Conservation (phyloP, 192 early-diverging fungal genomes). For the Coemansia sp. region DNA sequence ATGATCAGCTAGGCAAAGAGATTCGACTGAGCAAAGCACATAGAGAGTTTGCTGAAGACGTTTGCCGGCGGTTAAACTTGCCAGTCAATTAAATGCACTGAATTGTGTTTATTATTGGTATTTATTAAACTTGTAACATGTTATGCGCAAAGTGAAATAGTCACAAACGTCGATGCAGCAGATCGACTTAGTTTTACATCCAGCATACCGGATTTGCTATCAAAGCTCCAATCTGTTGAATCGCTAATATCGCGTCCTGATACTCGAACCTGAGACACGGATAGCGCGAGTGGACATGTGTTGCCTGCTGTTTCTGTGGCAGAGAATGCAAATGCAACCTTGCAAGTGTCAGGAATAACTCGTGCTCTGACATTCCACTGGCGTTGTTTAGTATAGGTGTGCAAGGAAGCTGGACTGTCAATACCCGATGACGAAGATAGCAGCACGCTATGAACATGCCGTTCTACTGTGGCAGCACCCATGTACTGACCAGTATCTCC, state of each 20-base stretch:
- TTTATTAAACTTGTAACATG: too few relatives aligned
- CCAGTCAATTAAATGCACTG: neutral
- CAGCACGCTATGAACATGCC: conserved; percentile 31
- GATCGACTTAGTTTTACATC: neutral
- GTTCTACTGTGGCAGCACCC: conserved; percentile 16
- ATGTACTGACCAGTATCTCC: conserved; percentile 31
- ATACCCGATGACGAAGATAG: neutral
- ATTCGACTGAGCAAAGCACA: neutral
- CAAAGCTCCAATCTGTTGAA: conserved; percentile 9
- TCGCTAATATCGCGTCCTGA: conserved; percentile 10
- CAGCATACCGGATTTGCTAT: conserved; percentile 10
- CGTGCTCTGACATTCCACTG: conserved; percentile 35
- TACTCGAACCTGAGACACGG: conserved; percentile 16
- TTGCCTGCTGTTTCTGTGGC: conserved; percentile 9
- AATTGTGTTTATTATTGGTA: neutral
- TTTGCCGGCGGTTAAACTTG: neutral
- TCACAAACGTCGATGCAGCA: too few relatives aligned
- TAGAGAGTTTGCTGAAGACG: neutral
- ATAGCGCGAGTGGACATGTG: conserved; percentile 1
- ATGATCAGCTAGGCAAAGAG: neutral
- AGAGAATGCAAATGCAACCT: conserved; percentile 14
- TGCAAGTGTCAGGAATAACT: conserved; percentile 1
- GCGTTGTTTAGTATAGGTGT: neutral
- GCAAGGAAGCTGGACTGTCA: conserved; percentile 1
- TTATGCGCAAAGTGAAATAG: too few relatives aligned